Evolutionary conservation across 2,329 filamentous ascomycete species (phyloP), one percentile per base, ranked within the genome.

Genomic region (Niveomyces coronatus): DNA sequence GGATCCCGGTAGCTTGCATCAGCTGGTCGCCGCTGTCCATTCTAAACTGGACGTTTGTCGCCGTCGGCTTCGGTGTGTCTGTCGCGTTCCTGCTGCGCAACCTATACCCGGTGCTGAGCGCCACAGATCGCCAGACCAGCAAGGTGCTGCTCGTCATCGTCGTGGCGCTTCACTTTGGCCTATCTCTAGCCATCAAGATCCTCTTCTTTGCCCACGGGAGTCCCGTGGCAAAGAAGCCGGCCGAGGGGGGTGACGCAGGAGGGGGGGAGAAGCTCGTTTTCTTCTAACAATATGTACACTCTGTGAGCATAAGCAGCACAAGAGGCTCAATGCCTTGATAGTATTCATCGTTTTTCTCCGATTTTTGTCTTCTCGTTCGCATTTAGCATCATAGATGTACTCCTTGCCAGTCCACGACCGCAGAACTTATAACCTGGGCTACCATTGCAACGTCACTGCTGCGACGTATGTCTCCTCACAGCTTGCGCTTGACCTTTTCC

Each of bases 31-130:
- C 83, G 37, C 67, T 95, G 50, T 79, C 77, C 39, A 77, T 86
- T 40, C 74, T 98, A 48, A 98, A 98, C 67, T 96, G 85, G 74
- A 76, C 86, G 14, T 94, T 98, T 58, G 88, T 95, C 13, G 87
- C 75, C 20, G 70, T 95, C 46, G 87, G 87, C 23, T 89, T 89
- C 57, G 85, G 74, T 29, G 63, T 88, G 52, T 87, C 82, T n/a
- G 82, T 85, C 11, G 74, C 79, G 41, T 94, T 94, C 64, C 62
- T 94, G 37, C 67, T 94, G 47, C 74, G 87, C 49, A 94, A 94
- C 60, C 60, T 94, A 48, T 93, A 85, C 61, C 91, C 91, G 1
- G 84, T 98, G 14, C 74, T 98, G 44, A 91, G 80, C 58, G 88
- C 89, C 32, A 95, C 88, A 23, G 91, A 96, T 60, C 79, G 80